Base-by-base conservation (phyloP, 2,329 filamentous ascomycete genomes). In the Bipolaris oryzae region DNA sequence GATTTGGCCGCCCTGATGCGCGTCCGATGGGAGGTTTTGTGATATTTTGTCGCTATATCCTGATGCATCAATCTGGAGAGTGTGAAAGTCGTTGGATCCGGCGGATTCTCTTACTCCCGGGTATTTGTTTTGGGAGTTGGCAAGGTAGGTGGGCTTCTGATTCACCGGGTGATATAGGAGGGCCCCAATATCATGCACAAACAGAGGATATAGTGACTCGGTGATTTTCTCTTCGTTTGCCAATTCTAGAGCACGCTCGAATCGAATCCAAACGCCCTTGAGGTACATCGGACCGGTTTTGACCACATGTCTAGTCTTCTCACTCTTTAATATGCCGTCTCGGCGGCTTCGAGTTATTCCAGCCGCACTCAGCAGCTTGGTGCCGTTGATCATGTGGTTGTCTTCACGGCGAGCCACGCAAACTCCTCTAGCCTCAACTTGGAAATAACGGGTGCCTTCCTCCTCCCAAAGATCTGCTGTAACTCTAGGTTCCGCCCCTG, bases 181-280 rank as follows among this genome's bases (percentile, higher is more conserved):
- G 55, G 92, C 90, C 58, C 92, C 92, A 74, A 98, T 98, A 78
- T 98, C 96, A 78, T 98, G 93, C 38, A 98, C 95, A 75, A 99
- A 99, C 46, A 99, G 82, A 50, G 95, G 95, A 76, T 98, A 99
- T 51, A 98, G 81, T 45, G 92, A 81, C 78, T 98, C 94, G 0
- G 95, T 98, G 63, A 98, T 99, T 80, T 98, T 98, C 78, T 99
- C 95, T 84, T 97, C 97, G 81, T 99, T 98, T 63, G 95, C 95
- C 75, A 99, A 98, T 70, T 98, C 95, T 51, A 99, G 81, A n/a
- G 95, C 95, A 64, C 95, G 89, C 68, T 98, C 95, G 70, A 96
- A 98, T 1, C 95, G 95, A 71, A 99, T 99, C 93, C 72, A 74
- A 15, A 73, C 70, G 72, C 95, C 95, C 80, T 99, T 99, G 42